Evolutionary conservation across 345 rosid genomes (phyloP), one percentile per base, ranked within the genome.

Genomic region (Kernera saxatilis): DNA sequence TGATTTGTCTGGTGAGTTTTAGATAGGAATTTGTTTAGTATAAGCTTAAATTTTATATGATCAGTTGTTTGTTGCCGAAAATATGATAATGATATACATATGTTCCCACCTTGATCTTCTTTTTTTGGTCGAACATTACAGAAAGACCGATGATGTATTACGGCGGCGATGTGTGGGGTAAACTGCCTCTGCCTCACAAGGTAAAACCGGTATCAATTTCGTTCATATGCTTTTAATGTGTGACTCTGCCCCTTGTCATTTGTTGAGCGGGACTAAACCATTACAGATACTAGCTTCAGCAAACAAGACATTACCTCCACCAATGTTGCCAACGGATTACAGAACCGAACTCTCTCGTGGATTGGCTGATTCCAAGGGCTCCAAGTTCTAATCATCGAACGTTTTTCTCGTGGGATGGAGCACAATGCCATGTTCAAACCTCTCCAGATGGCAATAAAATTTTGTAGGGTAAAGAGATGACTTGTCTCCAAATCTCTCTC

Each of bases 1-100:
- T 71, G 92, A 90, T 68, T 73, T 76, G 76, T 85, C 92, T 33
- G 97, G 97, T 90, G 66, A 83, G 87, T 82, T 22, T 66, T 65
- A 55, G 59, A 27, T 26, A 1, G 8, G 0, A 8, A 8, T 3
- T 11, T 26, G 3, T 18, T 27, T 6, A 15, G 3, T 7, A 43
- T 44, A 27, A 6, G 2, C 39, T 44, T 18, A 43, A 6, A 18
- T 7, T 1, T 29, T 40, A 5, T 22, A 45, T 48, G 29, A 27
- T 41, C 26, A 62, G 1, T 14, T 29, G 29, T 13, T 29, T 7
- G 32, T 46, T 46, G 13, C 30, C 0, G 12, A 10, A 45, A 30
- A 1, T 44, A 29, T 6, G 54, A 63, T 45, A 63, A 29, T 6
- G 54, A 63, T 45, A 63, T 10, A 10, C 33, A 7, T 19, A 36